These are phyloP conservation scores for Wallemia hederae DNA, from an alignment of 1,284 basidiomycete genomes.

Conservation along the genomic window DNA sequence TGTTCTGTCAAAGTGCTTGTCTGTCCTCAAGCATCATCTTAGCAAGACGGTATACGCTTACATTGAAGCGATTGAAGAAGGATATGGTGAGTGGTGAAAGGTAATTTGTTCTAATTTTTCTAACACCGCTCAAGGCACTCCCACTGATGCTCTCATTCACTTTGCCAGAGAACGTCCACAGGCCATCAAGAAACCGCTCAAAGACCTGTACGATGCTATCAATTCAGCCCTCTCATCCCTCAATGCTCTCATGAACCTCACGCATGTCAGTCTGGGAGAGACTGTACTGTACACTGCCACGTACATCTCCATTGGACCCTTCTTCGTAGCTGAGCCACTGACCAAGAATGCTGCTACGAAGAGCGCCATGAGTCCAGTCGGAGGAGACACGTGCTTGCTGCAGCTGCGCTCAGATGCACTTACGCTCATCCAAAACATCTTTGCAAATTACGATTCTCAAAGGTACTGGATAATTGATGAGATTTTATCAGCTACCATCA, in stretches of 20 bases:
- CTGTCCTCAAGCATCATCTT: slow-evolving; percentile 45
- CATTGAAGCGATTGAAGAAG: slow-evolving; percentile 34
- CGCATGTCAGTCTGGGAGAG: slow-evolving; percentile 45
- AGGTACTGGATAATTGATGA: slow-evolving; percentile 89
- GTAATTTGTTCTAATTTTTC: slow-evolving; percentile 5
- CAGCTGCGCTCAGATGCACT: slow-evolving; percentile 52
- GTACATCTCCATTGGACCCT: slow-evolving; percentile 69
- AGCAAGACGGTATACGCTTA: slow-evolving; percentile 57
- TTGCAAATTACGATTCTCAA: slow-evolving; percentile 64
- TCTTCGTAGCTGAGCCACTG: slow-evolving; percentile 45
- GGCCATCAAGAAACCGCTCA: slow-evolving; percentile 2
- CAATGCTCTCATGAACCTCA: slow-evolving; percentile 14
- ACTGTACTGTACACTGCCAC: slow-evolving; percentile 63
- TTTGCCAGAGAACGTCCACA: slow-evolving; percentile 20
- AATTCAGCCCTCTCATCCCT: slow-evolving; percentile 14
- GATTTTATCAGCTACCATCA: slow-evolving; percentile 61
- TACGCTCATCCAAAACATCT: slow-evolving; percentile 55
- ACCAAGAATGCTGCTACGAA: slow-evolving; percentile 25
- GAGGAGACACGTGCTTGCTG: slow-evolving; percentile 27
- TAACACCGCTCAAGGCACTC: slow-evolving; percentile 17
- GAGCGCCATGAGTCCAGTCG: slow-evolving; percentile 29
- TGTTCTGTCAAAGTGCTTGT: slow-evolving; percentile 45
- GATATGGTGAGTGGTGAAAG: slow-evolving; percentile 12
- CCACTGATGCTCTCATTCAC: slow-evolving; percentile 31
- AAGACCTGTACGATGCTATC: slow-evolving; percentile 8